phyloP scores from a whole-genome alignment of 2,329 filamentous ascomycete species.

The Fusarium longipes region DNA sequence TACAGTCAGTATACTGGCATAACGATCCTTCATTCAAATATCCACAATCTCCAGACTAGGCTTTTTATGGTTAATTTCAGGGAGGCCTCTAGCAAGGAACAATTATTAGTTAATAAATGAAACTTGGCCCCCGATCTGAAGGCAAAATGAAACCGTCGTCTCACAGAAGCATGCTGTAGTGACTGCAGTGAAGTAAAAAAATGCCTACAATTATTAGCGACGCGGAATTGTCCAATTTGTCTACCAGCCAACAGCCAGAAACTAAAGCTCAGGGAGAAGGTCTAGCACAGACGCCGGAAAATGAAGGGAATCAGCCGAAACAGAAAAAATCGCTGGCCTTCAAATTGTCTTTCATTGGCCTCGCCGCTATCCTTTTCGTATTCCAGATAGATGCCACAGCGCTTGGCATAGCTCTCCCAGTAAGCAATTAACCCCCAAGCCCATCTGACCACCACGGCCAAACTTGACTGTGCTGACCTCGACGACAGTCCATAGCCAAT shows the following conservation, averaged over 20 bases:
- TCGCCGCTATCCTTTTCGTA: conserved; percentile 9
- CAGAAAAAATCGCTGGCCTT: conserved; percentile 18
- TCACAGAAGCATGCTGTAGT: background rate
- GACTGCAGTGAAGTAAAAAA: background rate
- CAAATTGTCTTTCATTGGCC: conserved; percentile 10
- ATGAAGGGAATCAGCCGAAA: background rate
- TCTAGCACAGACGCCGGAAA: background rate
- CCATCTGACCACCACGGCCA: background rate
- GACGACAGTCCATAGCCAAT: conserved; percentile 15
- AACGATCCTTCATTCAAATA: background rate
- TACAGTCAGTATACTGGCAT: background rate
- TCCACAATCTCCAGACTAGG: background rate
- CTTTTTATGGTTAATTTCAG: background rate
- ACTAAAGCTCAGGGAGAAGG: background rate
- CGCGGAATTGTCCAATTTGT: background rate
- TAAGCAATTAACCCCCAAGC: background rate
- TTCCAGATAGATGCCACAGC: conserved; percentile 24
- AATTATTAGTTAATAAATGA: background rate
- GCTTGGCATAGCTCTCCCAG: conserved; percentile 17
- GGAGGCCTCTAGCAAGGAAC: conserved; percentile 30
- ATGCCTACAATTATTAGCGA: background rate
- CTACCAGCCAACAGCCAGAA: background rate
- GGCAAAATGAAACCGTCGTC: background rate
- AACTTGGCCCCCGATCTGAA: fast-evolving
- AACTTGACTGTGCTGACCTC: background rate